These are phyloP conservation scores for Calendula officinalis DNA, from an alignment of 129 eudicot genomes.

Conservation along the genomic window DNA sequence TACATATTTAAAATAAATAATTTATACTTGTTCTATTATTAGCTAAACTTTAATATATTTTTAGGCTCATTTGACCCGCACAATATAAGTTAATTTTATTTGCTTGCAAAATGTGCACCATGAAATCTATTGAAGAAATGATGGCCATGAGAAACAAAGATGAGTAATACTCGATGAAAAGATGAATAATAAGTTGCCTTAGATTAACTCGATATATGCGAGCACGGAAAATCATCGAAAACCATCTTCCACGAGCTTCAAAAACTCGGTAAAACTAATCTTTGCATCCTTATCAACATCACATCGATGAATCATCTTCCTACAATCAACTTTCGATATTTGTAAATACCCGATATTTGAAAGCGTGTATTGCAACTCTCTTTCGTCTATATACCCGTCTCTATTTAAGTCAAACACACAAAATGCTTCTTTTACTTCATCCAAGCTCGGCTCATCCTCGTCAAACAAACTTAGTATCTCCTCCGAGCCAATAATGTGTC, in stretches of 20 bases:
- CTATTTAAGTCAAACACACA: slow-evolving; percentile 50
- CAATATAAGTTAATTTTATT: too few relatives aligned
- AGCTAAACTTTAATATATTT: too few relatives aligned
- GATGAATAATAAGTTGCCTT: too few relatives aligned
- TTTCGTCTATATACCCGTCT: slow-evolving; percentile 64
- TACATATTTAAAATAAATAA: too few relatives aligned
- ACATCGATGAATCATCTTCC: slow-evolving; percentile 50
- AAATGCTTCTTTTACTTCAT: slow-evolving; percentile 65
- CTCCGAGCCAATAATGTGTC: slow-evolving; percentile 4
- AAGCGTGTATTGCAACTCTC: slow-evolving; percentile 42
- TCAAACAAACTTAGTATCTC: slow-evolving; percentile 45
- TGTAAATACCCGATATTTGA: slow-evolving; percentile 36
- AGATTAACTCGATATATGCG: too few relatives aligned
- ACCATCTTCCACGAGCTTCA: slow-evolving; percentile 47
- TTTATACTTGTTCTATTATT: too few relatives aligned
- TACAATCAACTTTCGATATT: slow-evolving; percentile 38
- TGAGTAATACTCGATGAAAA: too few relatives aligned
- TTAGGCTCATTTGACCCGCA: too few relatives aligned
- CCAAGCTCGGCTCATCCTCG: slow-evolving; percentile 52
- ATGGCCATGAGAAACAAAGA: too few relatives aligned
- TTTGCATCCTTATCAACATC: slow-evolving; percentile 48
- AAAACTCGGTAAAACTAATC: slow-evolving; percentile 56
- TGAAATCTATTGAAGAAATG: too few relatives aligned
- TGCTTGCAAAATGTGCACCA: too few relatives aligned
- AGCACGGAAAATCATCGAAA: slow-evolving; percentile 30